Percentiles rank a stretch among this genome's conserved stretches.
Conservation (phyloP, 1,284 basidiomycete species). For the Cryptococcus sp. region DNA sequence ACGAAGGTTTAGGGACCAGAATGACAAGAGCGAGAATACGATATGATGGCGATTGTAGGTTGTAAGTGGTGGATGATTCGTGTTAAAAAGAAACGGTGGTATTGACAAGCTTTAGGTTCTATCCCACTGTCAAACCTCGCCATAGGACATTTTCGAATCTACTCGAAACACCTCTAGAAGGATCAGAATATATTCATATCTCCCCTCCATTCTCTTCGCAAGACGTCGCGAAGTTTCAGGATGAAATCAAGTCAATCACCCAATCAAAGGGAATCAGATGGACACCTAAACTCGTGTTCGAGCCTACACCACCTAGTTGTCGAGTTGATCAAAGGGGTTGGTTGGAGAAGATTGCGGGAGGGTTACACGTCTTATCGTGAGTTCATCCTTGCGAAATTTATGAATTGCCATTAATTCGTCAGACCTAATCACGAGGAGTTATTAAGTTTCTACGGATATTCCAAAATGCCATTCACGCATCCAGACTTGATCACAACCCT, state of each 20-base stretch:
- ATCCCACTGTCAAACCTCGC: constrained; percentile 22
- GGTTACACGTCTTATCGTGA: constrained; percentile 33
- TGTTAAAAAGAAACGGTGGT: not conserved
- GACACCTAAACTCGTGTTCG: constrained; percentile 35
- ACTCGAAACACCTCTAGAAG: constrained; percentile 16
- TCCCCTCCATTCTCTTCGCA: constrained; percentile 28
- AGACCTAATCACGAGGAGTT: constrained; percentile 43
- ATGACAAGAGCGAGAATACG: constrained; percentile 28
- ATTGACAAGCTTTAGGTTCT: constrained; percentile 19
- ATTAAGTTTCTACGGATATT: constrained; percentile 26
- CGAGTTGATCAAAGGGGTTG: constrained; percentile 22
- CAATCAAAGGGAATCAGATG: constrained; percentile 10
- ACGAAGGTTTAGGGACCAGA: constrained; percentile 14
- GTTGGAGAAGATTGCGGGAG: constrained; percentile 22
- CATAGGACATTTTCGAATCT: constrained; percentile 20
- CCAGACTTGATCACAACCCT: constrained; percentile 12
- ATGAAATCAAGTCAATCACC: constrained; percentile 8
- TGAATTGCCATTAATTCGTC: not conserved
- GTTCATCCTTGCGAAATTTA: not conserved
- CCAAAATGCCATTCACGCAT: constrained; percentile 6
- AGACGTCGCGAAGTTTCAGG: constrained; percentile 17
- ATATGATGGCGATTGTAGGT: constrained; percentile 29
- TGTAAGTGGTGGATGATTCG: constrained; percentile 22
- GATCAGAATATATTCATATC: constrained; percentile 36
- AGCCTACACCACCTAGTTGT: constrained; percentile 36